A percentile compares a stretch with the other conserved stretches of the same genome.
These are phyloP conservation scores for Leishmania braziliensis DNA, from an alignment of 208 protist species.

Conservation along the genomic window DNA sequence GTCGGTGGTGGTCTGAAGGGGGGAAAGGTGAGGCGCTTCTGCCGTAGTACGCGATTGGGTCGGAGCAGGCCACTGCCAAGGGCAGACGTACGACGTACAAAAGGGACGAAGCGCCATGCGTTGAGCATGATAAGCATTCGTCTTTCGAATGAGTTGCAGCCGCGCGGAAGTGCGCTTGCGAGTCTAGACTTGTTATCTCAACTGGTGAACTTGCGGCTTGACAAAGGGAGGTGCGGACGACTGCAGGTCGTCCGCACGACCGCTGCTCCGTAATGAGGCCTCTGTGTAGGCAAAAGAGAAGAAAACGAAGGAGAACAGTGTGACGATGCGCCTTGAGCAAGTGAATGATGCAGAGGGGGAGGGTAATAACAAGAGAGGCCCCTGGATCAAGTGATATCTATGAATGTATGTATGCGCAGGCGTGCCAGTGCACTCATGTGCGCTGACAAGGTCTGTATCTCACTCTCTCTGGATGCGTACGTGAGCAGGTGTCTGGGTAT, in stretches of 20 bases:
- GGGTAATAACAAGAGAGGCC: neutral
- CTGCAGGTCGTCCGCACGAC: neutral
- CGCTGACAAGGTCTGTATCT: neutral
- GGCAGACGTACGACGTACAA: neutral
- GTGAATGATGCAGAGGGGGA: neutral
- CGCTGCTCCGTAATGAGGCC: neutral
- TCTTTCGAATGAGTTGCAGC: neutral
- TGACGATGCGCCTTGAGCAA: neutral
- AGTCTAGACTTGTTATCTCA: neutral
- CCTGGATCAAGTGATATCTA: neutral
- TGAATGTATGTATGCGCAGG: slow-evolving; percentile 7
- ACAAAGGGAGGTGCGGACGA: neutral
- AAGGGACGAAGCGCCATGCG: neutral
- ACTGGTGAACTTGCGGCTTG: neutral
- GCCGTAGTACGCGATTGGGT: slow-evolving; percentile 20
- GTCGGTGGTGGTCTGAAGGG: slow-evolving; percentile 40
- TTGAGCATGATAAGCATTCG: slow-evolving; percentile 3
- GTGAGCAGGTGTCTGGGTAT: neutral
- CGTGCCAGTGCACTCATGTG: neutral
- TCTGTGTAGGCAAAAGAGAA: neutral
- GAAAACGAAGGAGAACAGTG: neutral
- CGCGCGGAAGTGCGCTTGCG: neutral
- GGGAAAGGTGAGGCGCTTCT: slow-evolving; percentile 24
- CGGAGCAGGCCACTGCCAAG: slow-evolving; percentile 23
- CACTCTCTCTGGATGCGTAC: neutral